A percentile compares a stretch with the other conserved stretches of the same genome.
Evolutionary conservation across 164 flowering plant genomes (phyloP).

Genomic region (Magnolia changhungtana): DNA sequence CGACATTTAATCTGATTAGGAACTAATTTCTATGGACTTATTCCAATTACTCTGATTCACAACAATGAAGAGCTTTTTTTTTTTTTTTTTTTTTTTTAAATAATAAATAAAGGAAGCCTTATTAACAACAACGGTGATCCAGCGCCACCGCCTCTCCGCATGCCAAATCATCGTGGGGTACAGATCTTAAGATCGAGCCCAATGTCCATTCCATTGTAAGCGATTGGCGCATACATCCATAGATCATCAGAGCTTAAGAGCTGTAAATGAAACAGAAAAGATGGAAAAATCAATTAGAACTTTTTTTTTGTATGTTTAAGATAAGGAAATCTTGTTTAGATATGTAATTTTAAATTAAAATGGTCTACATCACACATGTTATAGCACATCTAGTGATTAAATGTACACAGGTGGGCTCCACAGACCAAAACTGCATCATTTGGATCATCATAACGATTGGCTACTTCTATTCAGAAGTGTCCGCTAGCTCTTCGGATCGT

Average conservation of each 20-base stretch:
- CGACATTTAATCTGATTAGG: background rate
- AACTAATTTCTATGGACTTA: background rate
- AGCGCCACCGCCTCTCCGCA: background rate
- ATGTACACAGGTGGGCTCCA: too few species aligned
- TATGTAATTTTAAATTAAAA: too few species aligned
- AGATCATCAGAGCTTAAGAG: constrained; percentile 88
- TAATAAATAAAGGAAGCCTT: too few species aligned
- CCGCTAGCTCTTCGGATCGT: too few species aligned
- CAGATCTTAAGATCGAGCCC: constrained; percentile 52
- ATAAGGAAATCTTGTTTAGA: background rate
- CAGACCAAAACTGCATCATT: too few species aligned
- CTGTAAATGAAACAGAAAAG: constrained; percentile 26
- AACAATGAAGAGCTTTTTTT: too few species aligned
- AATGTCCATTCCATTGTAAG: constrained; percentile 86
- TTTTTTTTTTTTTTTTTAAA: too few species aligned
- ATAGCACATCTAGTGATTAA: too few species aligned
- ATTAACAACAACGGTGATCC: background rate
- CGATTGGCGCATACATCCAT: constrained; percentile 97
- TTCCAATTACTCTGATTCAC: background rate
- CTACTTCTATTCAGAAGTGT: too few species aligned
- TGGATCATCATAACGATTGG: too few species aligned
- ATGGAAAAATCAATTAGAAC: background rate
- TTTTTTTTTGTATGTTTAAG: background rate
- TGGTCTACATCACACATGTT: too few species aligned
- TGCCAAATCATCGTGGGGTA: constrained; percentile 26